phyloP scores from a whole-genome alignment of 176 grass and related monocot species.

The Alloteropsis semialata region DNA sequence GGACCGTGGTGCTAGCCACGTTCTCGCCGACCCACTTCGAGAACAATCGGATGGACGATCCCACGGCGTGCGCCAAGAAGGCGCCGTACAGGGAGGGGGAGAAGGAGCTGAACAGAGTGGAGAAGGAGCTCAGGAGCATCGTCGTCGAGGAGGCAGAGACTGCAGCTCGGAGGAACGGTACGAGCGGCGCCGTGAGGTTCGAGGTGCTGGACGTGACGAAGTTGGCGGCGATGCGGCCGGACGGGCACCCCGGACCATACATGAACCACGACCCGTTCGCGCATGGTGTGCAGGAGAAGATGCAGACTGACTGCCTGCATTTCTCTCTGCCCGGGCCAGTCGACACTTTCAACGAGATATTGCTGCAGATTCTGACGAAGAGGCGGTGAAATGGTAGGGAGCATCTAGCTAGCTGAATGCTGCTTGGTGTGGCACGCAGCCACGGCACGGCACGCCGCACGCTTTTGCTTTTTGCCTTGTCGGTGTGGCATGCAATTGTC shows the following conservation, averaged over 20 bases:
- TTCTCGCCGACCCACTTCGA: conserved; percentile 57
- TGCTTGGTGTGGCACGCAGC: too few species aligned
- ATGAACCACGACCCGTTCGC: conserved; percentile 9
- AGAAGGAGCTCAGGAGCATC: conserved; percentile 33
- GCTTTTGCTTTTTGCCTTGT: too few species aligned
- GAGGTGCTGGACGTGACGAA: conserved; percentile 57
- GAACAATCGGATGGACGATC: conserved; percentile 27
- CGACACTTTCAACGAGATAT: conserved; percentile 59
- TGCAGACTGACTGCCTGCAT: conserved; percentile 62
- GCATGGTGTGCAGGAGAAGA: not conserved
- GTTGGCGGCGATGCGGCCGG: conserved; percentile 54
- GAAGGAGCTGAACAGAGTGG: conserved; percentile 26
- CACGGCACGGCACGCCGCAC: too few species aligned
- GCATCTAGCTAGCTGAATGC: not conserved
- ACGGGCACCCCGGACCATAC: conserved; percentile 59
- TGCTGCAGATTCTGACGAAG: conserved; percentile 29
- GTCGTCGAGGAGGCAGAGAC: conserved; percentile 30
- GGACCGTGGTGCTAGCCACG: conserved; percentile 35
- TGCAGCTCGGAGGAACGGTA: not conserved
- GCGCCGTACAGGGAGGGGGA: conserved; percentile 44
- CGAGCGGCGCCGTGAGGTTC: not conserved
- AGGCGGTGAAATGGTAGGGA: not conserved
- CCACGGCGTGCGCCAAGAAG: conserved; percentile 33
- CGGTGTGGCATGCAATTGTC: too few species aligned
- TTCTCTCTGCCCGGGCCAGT: conserved; percentile 60